Evolutionary conservation across 208 protist genomes (phyloP).

Genomic region (Trypanosomatidae sp.): DNA sequence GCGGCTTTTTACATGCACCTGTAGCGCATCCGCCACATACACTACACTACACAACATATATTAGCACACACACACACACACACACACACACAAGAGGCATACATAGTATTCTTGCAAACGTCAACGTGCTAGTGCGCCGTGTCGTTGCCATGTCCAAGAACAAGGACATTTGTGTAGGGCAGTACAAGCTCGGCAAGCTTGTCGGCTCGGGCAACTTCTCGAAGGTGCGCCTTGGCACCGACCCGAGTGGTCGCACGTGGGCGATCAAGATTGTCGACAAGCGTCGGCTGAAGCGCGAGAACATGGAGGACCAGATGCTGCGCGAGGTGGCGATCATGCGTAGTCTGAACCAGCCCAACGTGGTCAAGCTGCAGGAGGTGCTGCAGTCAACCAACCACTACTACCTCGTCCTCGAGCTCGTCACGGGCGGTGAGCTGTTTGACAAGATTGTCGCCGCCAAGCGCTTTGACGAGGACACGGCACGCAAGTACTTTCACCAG

Average conservation of each 20-base stretch:
- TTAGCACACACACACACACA: conserved; percentile 1
- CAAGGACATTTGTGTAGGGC: conserved; percentile 20
- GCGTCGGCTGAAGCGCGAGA: conserved; percentile 61
- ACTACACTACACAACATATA: background rate
- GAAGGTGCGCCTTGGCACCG: conserved; percentile 62
- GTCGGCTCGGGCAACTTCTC: conserved; percentile 86
- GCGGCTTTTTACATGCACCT: no score
- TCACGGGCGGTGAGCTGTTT: conserved; percentile 90
- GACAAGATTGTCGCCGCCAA: conserved; percentile 80
- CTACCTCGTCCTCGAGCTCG: conserved; percentile 86
- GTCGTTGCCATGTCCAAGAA: conserved; percentile 78
- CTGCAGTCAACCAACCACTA: conserved; percentile 80
- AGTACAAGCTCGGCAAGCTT: conserved; percentile 78
- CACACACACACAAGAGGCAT: background rate
- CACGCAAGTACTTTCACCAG: conserved; percentile 92
- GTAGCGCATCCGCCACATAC: background rate
- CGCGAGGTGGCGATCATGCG: conserved; percentile 85
- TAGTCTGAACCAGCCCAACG: conserved; percentile 61
- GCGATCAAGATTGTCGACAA: conserved; percentile 90
- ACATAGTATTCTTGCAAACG: background rate
- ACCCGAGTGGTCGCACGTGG: conserved; percentile 45
- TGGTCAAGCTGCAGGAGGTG: conserved; percentile 80
- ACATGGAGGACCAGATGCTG: conserved; percentile 86
- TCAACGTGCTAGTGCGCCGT: background rate
- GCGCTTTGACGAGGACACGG: conserved; percentile 74